Conservation (phyloP, 306 rosid genomes). For the Cicer bijugum region DNA sequence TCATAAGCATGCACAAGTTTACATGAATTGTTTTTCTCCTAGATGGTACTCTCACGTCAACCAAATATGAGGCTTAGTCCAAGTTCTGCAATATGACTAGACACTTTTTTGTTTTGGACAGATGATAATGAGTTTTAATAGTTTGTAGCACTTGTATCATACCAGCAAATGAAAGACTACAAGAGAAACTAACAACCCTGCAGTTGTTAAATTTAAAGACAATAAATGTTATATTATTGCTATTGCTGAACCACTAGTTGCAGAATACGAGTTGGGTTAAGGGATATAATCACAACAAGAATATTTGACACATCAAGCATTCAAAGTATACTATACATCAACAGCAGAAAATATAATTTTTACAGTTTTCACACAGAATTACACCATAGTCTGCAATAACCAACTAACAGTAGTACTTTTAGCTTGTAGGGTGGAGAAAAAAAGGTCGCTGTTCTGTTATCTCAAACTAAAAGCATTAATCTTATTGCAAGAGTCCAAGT, state of each 20-base stretch:
- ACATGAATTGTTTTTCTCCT: constrained; percentile 27
- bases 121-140: constrained; percentile 16
- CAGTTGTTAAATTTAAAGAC: constrained; percentile 19
- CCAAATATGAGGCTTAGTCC: constrained; percentile 7
- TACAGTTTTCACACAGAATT: neutral
- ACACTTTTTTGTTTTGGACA: constrained; percentile 17
- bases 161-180: constrained; percentile 20
- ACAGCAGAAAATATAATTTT: constrained; percentile 11
- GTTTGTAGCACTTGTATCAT: constrained; percentile 6
- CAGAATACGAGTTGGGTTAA: constrained; percentile 21
- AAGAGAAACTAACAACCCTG: constrained; percentile 29
- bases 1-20: constrained; percentile 8
- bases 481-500: constrained; percentile 6
- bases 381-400: constrained; percentile 26
- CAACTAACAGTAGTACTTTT: constrained; percentile 15
- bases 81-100: constrained; percentile 10
- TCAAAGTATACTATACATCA: constrained; percentile 1
- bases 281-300: neutral
- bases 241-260: constrained; percentile 13
- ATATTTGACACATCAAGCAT: constrained; percentile 15
- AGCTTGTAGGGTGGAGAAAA: neutral
- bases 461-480: neutral
- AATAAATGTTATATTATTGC: constrained; percentile 24
- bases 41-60: constrained; percentile 23
- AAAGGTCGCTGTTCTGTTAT: neutral